Evolutionary conservation across 371 early-diverging fungal genomes (phyloP), one percentile per base, ranked within the genome.

Genomic region (Syncephalastrum sp.): DNA sequence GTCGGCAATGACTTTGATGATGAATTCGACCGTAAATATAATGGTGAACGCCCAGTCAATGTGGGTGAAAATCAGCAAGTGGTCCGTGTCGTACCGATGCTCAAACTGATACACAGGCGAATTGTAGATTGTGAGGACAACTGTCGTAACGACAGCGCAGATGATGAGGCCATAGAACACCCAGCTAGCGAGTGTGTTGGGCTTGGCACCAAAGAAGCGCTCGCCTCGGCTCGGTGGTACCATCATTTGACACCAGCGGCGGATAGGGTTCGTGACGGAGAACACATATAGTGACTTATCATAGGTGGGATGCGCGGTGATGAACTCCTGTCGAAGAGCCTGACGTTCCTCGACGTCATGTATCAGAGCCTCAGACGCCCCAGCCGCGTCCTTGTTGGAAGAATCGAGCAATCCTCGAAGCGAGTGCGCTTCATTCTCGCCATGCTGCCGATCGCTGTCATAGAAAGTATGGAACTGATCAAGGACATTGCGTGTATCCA

Each of bases 1-100:
- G 61, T 87, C 83, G 0, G 89, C 90, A 53, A 86, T 72, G 29
- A 83, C 68, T 42, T 84, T 83, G 47, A 90, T 67, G 0, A 83
- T 23, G 50, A 87, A 81, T 53, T 90, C 90, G 15, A 83, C 6
- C 0, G 82, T 73, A 48, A 87, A 89, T 13, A 87, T 70, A 7
- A 72, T 59, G 0, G 79, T 81, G 50, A 86, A 84, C 4, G 78
- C 73, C 59, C 60, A 70, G 47, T 89, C 89, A 3, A 68, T 47
- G 56, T 64, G 66, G 15, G 51, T 44, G 21, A 72, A 59, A 7
- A 58, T 52, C 42, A 47, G 38, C 1, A 63, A 50, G 10, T 59
- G 59, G 0, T 43, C 49, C 3, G 59, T 63, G 23, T 75, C 58
- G 50, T 69, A 16, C 24, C 72, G 68, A 59, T 84, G 77, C 5